Evolutionary conservation across 2,329 filamentous ascomycete genomes (phyloP), one percentile per base, ranked within the genome.

Genomic region (Rutstroemia sp.): DNA sequence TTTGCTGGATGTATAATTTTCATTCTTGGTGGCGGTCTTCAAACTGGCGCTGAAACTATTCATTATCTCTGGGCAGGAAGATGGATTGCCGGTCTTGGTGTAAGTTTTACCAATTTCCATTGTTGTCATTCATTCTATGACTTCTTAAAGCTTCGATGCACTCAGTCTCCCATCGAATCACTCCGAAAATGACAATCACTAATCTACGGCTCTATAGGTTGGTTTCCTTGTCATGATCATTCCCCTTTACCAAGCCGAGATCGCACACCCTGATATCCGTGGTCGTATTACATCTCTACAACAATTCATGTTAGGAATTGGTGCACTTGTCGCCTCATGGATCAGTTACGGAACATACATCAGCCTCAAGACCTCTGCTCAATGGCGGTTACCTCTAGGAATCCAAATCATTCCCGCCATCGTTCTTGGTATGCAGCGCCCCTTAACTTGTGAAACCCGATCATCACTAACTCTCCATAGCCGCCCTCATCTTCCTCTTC

Each of bases 221-320:
- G 44, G 52, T 49, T 58, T 60, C 25, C 52, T 59, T 18, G 55
- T 59, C 19, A 59, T 59, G 58, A 59, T 57, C 16, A 56, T 59
- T 2, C 57, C 57, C 7, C 42, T 54, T 6, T 54, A 67, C 56
- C 88, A 92, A 68, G 87, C 86, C 21, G 89, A 94, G 66, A 78
- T 92, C 23, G 84, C 86, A 3, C 89, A 92, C 68, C 89, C 89
- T 1, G 80, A 79, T 57, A 92, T 92, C 65, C 81, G 89, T 69
- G 89, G 88, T 12, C 64, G 59, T 19, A 79, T 94, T 34, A 91
- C 87, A 0, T 80, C 83, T 30, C 75, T 92, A 3, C 88, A 92
- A 69, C 88, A 92, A 65, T 91, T 92, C 67, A 92, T 92, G 87
- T 70, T 92, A 52, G 88, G 88, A 1, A 80, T 92, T 27, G 89